phyloP scores from a whole-genome alignment of 768 basidiomycete species.

The Mycena crocata region DNA sequence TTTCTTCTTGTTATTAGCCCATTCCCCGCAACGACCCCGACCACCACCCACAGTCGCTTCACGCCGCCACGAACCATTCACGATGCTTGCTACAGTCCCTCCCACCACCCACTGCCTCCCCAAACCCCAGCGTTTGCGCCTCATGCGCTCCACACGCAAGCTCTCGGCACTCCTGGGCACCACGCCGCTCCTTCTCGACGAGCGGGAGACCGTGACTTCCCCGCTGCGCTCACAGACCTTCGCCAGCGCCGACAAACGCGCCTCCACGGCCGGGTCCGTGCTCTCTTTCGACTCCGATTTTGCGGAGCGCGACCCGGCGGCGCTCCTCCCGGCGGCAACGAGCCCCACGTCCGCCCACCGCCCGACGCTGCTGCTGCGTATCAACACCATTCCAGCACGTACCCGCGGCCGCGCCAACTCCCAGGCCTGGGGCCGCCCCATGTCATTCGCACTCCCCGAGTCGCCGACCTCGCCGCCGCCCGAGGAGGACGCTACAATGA shows the following conservation, averaged over 20 bases:
- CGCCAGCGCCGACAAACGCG: background rate
- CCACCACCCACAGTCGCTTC: background rate
- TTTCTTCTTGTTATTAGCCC: too few relatives aligned
- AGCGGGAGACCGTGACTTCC: background rate
- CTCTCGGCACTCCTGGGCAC: conserved; percentile 25
- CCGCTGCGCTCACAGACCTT: background rate
- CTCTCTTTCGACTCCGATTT: background rate
- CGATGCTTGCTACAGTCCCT: conserved; percentile 5
- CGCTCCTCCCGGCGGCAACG: background rate
- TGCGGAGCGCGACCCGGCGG: background rate
- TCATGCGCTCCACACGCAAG: conserved; percentile 33
- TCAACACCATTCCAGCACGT: conserved; percentile 10
- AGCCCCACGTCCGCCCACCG: background rate
- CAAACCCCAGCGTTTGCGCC: conserved; percentile 25
- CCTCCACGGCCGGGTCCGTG: background rate
- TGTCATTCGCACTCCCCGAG: background rate
- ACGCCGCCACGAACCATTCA: background rate
- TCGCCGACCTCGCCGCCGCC: background rate
- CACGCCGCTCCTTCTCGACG: conserved; percentile 28
- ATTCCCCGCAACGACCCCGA: too few relatives aligned
- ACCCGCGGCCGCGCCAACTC: conserved; percentile 6
- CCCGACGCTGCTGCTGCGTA: conserved; percentile 29
- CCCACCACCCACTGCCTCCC: conserved; percentile 27
- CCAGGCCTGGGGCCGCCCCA: conserved; percentile 23
- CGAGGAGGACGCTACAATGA: background rate